Conservation (phyloP, 2,329 filamentous ascomycete species). For the Blastomyces silverae region DNA sequence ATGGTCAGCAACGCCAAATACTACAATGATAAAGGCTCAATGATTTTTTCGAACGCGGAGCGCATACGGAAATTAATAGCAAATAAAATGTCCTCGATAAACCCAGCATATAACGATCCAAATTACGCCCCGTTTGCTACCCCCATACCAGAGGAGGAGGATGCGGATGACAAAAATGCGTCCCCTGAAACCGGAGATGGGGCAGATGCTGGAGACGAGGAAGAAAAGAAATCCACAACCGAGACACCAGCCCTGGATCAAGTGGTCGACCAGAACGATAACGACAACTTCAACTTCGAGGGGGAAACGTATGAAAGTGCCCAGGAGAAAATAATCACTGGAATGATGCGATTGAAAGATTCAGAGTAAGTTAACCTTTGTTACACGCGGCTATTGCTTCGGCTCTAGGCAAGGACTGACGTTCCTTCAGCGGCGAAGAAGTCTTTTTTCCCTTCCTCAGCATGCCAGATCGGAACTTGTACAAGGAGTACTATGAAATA, state of each 20-base stretch:
- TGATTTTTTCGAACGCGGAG: slow-evolving; percentile 76
- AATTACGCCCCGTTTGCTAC: slow-evolving; percentile 67
- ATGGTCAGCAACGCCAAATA: slow-evolving; percentile 84
- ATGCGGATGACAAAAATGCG: slow-evolving; percentile 37
- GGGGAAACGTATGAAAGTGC: slow-evolving; percentile 75
- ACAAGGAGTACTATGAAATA: slow-evolving; percentile 76
- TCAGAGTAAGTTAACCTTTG: slow-evolving; percentile 48
- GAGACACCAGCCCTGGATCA: slow-evolving; percentile 23
- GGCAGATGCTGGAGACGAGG: slow-evolving; percentile 1
- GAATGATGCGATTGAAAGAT: slow-evolving; percentile 61
- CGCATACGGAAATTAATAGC: slow-evolving; percentile 77
- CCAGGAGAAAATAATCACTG: slow-evolving; percentile 75
- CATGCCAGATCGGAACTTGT: slow-evolving; percentile 63
- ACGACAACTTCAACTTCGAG: slow-evolving; percentile 52
- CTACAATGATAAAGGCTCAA: slow-evolving; percentile 66
- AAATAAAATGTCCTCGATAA: slow-evolving; percentile 80
- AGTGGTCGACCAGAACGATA: slow-evolving; percentile 19
- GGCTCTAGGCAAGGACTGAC: slow-evolving; percentile 22
- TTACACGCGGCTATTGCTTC: slow-evolving; percentile 18
- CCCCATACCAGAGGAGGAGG: slow-evolving; percentile 57
- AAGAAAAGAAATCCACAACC: slow-evolving; percentile 18
- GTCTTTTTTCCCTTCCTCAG: slow-evolving; percentile 70
- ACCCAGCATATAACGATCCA: slow-evolving; percentile 68
- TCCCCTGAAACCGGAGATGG: slow-evolving; percentile 19
- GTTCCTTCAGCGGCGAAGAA: slow-evolving; percentile 51